Base-by-base conservation (phyloP, 1,139 yeast genomes). In the Wickerhamomyces sp. region DNA sequence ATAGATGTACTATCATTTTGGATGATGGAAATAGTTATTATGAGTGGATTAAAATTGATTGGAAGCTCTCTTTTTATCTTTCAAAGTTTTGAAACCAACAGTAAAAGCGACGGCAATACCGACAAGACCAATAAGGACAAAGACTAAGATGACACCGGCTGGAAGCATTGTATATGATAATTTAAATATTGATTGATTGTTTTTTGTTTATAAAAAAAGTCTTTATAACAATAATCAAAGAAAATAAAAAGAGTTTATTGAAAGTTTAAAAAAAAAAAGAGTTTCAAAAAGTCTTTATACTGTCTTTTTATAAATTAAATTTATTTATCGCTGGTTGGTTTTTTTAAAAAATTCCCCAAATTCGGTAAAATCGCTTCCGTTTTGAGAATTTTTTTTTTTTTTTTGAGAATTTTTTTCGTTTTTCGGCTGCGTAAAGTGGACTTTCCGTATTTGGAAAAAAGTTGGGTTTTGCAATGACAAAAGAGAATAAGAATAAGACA, bases 141-240 rank as follows among this genome's bases (percentile, higher is more conserved):
- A 67, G 46, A 70, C 76, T 53, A 70, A 62, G 54, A 70, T 70
- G 55, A 69, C 75, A 58, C 75, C 75, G 49, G 67, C 66, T 58
- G 76, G 75, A 54, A 70, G 62, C 72, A 67, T 68, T 56, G 45
- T 47, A 33, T 29, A 28, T 31, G 16, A 21, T 17, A 13, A 27
- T 14, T 23, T 24, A 16, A 16, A 16, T 12, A 19, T 12, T 25
- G 26, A 26, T 12, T 24, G 24, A 23, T n/a, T n/a, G n/a, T n/a
- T n/a, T n/a, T n/a, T n/a, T n/a, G n/a, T n/a, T n/a, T n/a, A n/a
- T n/a, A n/a, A n/a, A n/a, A n/a, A n/a, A n/a, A n/a, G n/a, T n/a
- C n/a, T n/a, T n/a, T n/a, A n/a, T n/a, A n/a, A n/a, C n/a, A n/a
- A n/a, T n/a, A n/a, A n/a, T n/a, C n/a, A n/a, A n/a, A n/a, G n/a